Base-by-base conservation (phyloP, 305 asterid genomes). In the Andrographis paniculata region DNA sequence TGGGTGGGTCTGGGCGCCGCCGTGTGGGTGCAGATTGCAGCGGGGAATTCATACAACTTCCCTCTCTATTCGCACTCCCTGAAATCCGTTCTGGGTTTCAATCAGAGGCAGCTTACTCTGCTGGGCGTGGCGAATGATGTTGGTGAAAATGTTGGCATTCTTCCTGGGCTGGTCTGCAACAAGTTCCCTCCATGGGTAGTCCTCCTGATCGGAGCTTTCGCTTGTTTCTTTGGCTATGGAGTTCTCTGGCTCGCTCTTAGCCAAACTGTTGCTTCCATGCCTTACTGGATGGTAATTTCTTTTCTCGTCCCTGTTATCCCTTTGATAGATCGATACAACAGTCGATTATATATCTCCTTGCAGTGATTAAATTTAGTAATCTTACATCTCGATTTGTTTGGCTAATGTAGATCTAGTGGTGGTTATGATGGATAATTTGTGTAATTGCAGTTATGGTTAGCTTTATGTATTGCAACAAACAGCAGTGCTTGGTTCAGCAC, bases 41-140 rank as follows among this genome's bases (percentile, higher is more conserved):
- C 95, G 0, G 95, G 93, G 0, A 93, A 93, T 55, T 80, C 95
- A 14, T 84, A 84, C 67, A 84, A 80, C 89, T 84, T 84, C 37
- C 80, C 80, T 0, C 50, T 70, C 0, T 80, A 80, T 57, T 84
- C 95, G 4, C 51, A 31, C 1, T 69, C 62, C 17, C 64, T 84
- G 43, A 84, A 84, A 50, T 1, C 1, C 0, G 8, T 66, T 0
- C 61, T 84, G 0, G 95, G 89, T 0, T 84, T 80, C 52, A 89
- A 84, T 69, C 95, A 84, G 53, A 67, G 84, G 0, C 80, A 93
- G 47, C 78, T 84, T 20, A 80, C 70, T 59, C 66, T 81, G 17
- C 80, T 84, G 40, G 78, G 93, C 49, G 80, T 84, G 65, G 80
- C 78, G 80, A 84, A 84, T 28, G 95, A 84, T 59, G 61, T 78